Evolutionary conservation across 352 stramenopile genomes (phyloP), one percentile per base, ranked within the genome.

Genomic region (Phytophthora sp.): DNA sequence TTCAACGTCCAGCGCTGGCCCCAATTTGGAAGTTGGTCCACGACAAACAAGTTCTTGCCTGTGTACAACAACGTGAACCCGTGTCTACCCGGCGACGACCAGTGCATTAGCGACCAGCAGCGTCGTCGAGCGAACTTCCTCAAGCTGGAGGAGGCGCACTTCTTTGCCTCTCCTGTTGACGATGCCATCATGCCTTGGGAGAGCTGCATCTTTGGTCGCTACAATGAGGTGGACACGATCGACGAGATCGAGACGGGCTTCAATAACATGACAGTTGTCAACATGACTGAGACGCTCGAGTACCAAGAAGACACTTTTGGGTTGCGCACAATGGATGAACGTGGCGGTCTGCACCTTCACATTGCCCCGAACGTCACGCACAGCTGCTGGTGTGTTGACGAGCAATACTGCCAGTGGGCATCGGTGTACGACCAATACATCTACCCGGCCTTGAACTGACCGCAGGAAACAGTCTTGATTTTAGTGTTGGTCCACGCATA

Each of bases 381-480:
- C 31, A 54, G 30, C 8, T 53, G 53, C 41, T 61, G 53, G 53
- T 61, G 53, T 10, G 41, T 61, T 3, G 41, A 61, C 23, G 53
- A 62, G 24, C 54, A 54, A 32, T 54, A 62, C 42, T 62, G 54
- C 54, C 30, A 48, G 31, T 62, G 54, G 54, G 54, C 54, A 48
- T 18, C 54, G 9, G 41, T 62, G 42, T 62, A 62, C 52, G 52
- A 60, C 53, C 34, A 62, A 41, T 54, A 54, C 53, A 54, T 62
- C 23, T 62, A 54, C 41, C 41, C 54, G 6, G 31, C 26, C 1
- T 28, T 62, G 15, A 54, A 54, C 12, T 61, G 11, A 51, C n/a
- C n/a, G n/a, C n/a, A n/a, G n/a, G n/a, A n/a, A n/a, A n/a, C n/a
- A n/a, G n/a, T n/a, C n/a, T n/a, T n/a, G n/a, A n/a, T n/a, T n/a